Conservation (phyloP, 2,329 filamentous ascomycete genomes). For the Dothidotthia symphoricarpi region DNA sequence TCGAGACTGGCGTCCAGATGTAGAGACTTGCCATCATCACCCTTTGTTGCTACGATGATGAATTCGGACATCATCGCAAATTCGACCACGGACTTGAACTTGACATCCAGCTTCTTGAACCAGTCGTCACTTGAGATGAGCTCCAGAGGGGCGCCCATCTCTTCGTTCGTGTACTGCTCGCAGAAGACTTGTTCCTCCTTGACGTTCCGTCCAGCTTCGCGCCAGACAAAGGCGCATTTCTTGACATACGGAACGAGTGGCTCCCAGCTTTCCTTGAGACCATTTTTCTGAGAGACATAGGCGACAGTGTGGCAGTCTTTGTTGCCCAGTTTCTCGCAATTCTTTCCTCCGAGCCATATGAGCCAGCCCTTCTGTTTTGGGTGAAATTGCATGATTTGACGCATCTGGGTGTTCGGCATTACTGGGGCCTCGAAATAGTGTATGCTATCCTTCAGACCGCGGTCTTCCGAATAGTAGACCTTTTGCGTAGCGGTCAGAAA, state of each 20-base stretch:
- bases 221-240: constrained; percentile 84
- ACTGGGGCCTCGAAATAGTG: constrained; percentile 70
- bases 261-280: constrained; percentile 64
- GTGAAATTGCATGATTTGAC: constrained; percentile 73
- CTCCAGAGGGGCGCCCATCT: constrained; percentile 62
- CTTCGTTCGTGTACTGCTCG: constrained; percentile 62
- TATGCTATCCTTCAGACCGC: constrained; percentile 63
- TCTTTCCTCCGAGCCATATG: constrained; percentile 76
- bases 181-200: constrained; percentile 65
- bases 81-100: constrained; percentile 70
- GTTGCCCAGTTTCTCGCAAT: constrained; percentile 59
- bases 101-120: constrained; percentile 64
- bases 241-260: constrained; percentile 70
- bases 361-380: constrained; percentile 79
- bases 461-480: constrained; percentile 79
- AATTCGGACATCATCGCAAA: constrained; percentile 98
- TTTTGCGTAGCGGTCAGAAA: constrained; percentile 70
- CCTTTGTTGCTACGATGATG: constrained; percentile 77
- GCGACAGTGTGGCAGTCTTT: constrained; percentile 68
- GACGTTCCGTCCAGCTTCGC: constrained; percentile 53
- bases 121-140: constrained; percentile 77
- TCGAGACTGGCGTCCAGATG: constrained; percentile 82
- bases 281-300: constrained; percentile 75
- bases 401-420: constrained; percentile 51
- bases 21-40: constrained; percentile 65